Evolutionary conservation across 139 green algal genomes (phyloP), one percentile per base, ranked within the genome.

Genomic region (Pleodorina starrii): DNA sequence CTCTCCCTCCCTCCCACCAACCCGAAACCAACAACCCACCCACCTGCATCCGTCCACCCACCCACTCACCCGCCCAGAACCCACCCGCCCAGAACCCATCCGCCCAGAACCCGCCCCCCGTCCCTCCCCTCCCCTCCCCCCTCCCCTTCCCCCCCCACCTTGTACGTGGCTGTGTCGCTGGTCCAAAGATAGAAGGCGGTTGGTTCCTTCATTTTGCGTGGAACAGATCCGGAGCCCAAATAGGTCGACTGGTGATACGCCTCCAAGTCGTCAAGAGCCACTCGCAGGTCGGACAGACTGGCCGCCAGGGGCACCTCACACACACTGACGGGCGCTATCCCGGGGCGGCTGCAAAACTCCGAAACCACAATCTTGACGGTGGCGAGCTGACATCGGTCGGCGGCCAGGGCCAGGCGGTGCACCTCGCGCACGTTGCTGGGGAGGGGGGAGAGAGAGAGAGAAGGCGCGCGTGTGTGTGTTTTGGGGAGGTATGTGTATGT

Each of bases 401-500:
- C 80, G 2, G 83, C 83, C 35, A 88, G 66, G 0, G 83, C 83
- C 83, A 51, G 66, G 19, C 83, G 66, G 63, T 88, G 83, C 23
- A 88, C 46, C 42, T 87, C 81, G 44, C 59, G 59, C 11, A 87
- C 29, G 81, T 87, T 77, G 72, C 72, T 80, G 72, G 9, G 35
- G 72, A 21, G 72, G 40, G 40, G 5, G 40, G 40, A 80, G 16
- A 40, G 4, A 36, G 40, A 9, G 40, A 36, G 27, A n/a, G 72
- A 19, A 77, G 38, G 35, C 3, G 38, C 19, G 63, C 14, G 63
- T 17, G 29, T 16, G n/a, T n/a, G n/a, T n/a, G n/a, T n/a, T n/a
- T n/a, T n/a, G n/a, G n/a, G n/a, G n/a, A n/a, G n/a, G n/a, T n/a
- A n/a, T n/a, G n/a, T n/a, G n/a, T n/a, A n/a, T n/a, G n/a, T n/a